A percentile compares a stretch with the other conserved stretches of the same genome.
Evolutionary conservation across 2,329 filamentous ascomycete genomes (phyloP).

Genomic region (Lachnellula arida): DNA sequence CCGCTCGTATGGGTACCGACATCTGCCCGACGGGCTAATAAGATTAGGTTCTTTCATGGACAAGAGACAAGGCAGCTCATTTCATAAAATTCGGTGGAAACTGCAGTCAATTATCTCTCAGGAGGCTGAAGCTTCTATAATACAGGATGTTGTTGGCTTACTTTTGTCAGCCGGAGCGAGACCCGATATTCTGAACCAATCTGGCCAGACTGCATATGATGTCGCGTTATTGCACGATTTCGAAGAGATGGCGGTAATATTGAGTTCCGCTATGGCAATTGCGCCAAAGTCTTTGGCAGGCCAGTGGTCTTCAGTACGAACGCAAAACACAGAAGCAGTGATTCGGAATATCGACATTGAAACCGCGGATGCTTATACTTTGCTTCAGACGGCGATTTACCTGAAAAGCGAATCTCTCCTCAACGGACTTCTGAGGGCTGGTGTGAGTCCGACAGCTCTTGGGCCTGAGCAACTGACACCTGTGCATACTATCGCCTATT

Average conservation of each 20-base stretch:
- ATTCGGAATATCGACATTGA: neutral
- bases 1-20: neutral
- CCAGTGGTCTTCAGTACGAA: neutral
- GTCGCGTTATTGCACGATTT: neutral
- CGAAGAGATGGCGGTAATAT: neutral
- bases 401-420: neutral
- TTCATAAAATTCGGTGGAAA: neutral
- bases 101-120: neutral
- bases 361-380: neutral
- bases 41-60: neutral
- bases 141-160: neutral
- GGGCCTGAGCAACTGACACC: neutral
- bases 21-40: neutral
- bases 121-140: neutral
- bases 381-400: neutral
- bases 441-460: neutral
- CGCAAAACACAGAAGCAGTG: neutral
- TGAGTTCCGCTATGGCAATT: neutral
- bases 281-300: neutral
- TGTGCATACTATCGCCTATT: conserved; percentile 1
- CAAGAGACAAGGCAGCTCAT: neutral
- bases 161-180: neutral
- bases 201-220: neutral
- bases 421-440: neutral
- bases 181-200: neutral